Percentiles rank a stretch among this genome's conserved stretches.
These are phyloP conservation scores for Hericium alpestre DNA, from an alignment of 768 basidiomycete species.

Conservation along the genomic window DNA sequence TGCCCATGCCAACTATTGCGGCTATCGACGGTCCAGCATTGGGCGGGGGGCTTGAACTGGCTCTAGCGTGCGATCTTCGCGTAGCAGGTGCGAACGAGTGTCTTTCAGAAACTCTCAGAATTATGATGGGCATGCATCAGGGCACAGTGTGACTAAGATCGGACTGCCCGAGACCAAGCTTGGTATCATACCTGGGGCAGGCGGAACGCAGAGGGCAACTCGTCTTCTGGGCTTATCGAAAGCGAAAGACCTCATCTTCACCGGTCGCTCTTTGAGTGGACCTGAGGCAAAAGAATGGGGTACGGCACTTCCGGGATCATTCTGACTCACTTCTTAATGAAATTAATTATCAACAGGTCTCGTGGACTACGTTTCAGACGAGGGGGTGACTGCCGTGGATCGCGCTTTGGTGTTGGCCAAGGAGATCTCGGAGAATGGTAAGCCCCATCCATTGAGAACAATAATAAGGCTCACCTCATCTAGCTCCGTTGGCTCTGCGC, in stretches of 20 bases:
- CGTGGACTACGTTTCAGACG: slow-evolving; percentile 66
- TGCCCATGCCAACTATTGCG: slow-evolving; percentile 84
- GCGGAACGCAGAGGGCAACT: slow-evolving; percentile 77
- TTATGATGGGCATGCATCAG: slow-evolving; percentile 22
- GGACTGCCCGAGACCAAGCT: slow-evolving; percentile 72
- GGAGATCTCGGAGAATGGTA: slow-evolving; percentile 60
- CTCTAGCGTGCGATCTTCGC: slow-evolving; percentile 82
- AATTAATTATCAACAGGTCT: slow-evolving; percentile 41
- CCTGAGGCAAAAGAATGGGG: slow-evolving; percentile 63
- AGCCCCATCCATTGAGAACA: slow-evolving; percentile 8
- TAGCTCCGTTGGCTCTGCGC: slow-evolving; percentile 79
- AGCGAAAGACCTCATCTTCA: slow-evolving; percentile 83
- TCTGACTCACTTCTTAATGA: background rate
- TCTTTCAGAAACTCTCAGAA: too few relatives aligned
- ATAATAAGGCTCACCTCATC: background rate
- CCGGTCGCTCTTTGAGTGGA: slow-evolving; percentile 59
- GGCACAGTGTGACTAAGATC: slow-evolving; percentile 65
- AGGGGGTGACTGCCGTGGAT: slow-evolving; percentile 53
- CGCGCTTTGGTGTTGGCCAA: slow-evolving; percentile 61
- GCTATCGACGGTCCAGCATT: slow-evolving; percentile 91
- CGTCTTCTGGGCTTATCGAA: slow-evolving; percentile 68
- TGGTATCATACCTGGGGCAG: slow-evolving; percentile 86
- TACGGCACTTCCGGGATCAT: slow-evolving; percentile 17
- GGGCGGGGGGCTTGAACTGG: slow-evolving; percentile 85
- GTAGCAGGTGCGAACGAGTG: slow-evolving; percentile 55